Percentiles rank a stretch among this genome's conserved stretches.
Evolutionary conservation across 1,284 basidiomycete species (phyloP).

Genomic region (Calocybe gambosa): DNA sequence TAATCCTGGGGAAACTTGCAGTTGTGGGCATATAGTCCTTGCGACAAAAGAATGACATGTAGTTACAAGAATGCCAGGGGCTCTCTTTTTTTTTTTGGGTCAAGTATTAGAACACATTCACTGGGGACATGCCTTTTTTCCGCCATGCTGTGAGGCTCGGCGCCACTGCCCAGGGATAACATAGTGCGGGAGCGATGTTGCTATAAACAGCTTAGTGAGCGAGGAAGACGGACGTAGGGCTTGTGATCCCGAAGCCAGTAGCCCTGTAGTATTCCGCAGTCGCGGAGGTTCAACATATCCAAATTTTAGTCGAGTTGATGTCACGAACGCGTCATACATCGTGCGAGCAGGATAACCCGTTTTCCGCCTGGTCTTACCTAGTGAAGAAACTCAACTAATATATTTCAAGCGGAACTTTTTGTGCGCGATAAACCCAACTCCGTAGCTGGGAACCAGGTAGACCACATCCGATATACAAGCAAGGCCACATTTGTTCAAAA

Average conservation of each 20-base stretch:
- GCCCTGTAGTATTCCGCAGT: background rate
- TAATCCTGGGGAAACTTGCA: background rate
- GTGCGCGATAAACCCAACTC: background rate
- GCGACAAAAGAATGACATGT: background rate
- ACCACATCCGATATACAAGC: background rate
- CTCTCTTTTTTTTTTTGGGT: no score
- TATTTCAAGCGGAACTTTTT: background rate
- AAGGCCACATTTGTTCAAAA: slow-evolving; percentile 7
- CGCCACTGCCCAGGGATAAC: background rate
- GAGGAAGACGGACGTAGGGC: background rate
- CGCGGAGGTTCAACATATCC: background rate
- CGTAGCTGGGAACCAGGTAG: background rate
- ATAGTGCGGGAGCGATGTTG: background rate
- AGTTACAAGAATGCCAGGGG: no score
- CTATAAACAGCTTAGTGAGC: background rate
- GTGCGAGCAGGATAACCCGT: no score
- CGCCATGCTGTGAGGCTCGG: background rate
- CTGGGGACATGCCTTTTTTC: background rate
- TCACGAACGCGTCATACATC: no score
- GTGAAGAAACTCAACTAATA: no score
- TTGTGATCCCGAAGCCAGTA: background rate
- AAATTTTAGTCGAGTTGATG: background rate
- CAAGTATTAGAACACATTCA: no score
- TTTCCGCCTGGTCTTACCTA: no score
- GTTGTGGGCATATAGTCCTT: background rate